These are phyloP conservation scores for Brassica cretica DNA, from an alignment of 345 rosid genomes.

Conservation along the genomic window DNA sequence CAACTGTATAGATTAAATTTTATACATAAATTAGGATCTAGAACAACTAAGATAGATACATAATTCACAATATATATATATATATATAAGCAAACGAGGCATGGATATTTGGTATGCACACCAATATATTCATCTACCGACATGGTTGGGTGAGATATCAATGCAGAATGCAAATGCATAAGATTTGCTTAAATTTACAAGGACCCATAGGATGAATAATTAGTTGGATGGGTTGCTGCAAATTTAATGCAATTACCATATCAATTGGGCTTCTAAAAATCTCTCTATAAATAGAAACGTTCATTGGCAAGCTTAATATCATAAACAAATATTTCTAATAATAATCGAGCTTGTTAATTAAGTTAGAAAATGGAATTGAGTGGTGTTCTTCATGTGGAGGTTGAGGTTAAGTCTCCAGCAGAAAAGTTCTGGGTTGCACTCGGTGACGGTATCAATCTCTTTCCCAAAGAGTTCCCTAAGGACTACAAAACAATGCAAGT, in stretches of 20 bases:
- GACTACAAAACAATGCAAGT: slow-evolving; percentile 81
- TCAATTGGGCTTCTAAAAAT: not conserved
- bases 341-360: not conserved
- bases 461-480: slow-evolving; percentile 69
- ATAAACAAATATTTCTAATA: slow-evolving; percentile 3
- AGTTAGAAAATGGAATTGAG: slow-evolving; percentile 48
- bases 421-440: slow-evolving; percentile 65
- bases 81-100: not conserved
- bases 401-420: slow-evolving; percentile 68
- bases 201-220: slow-evolving; percentile 31
- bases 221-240: slow-evolving; percentile 29
- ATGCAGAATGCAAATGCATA: slow-evolving; percentile 17
- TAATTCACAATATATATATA: not conserved
- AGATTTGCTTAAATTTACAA: slow-evolving; percentile 18
- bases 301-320: slow-evolving; percentile 9
- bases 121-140: slow-evolving; percentile 17
- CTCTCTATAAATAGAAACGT: slow-evolving; percentile 21
- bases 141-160: slow-evolving; percentile 20
- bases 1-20: not conserved
- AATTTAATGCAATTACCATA: slow-evolving; percentile 28
- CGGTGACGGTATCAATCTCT: slow-evolving; percentile 62
- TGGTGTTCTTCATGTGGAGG: slow-evolving; percentile 68
- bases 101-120: not conserved
- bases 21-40: not conserved
- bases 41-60: not conserved